A percentile compares a stretch with the other conserved stretches of the same genome.
Evolutionary conservation across 2,329 filamentous ascomycete genomes (phyloP).

Genomic region (Peltaster fructicola): DNA sequence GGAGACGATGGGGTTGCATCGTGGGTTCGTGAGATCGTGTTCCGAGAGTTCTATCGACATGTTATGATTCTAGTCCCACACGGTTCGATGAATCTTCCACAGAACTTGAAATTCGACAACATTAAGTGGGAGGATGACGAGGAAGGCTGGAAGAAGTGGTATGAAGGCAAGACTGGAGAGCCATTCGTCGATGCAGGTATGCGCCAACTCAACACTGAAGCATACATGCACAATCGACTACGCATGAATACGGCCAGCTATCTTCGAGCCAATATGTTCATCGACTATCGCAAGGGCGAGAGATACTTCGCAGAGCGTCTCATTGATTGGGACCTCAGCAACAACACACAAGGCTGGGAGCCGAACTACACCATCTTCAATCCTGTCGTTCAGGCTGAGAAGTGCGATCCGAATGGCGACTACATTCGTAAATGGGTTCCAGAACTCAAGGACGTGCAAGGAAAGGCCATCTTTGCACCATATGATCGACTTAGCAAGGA

Average conservation of each 20-base stretch:
- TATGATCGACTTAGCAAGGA: slow-evolving; percentile 24
- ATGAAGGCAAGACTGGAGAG: slow-evolving; percentile 28
- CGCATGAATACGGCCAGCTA: slow-evolving; percentile 34
- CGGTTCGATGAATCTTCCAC: slow-evolving; percentile 32
- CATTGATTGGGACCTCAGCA: slow-evolving; percentile 30
- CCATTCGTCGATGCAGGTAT: slow-evolving; percentile 36
- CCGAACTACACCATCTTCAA: slow-evolving; percentile 34
- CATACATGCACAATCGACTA: slow-evolving; percentile 35
- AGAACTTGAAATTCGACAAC: slow-evolving; percentile 34
- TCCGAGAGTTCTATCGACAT: slow-evolving; percentile 34
- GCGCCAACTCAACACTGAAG: slow-evolving; percentile 31
- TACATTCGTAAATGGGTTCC: slow-evolving; percentile 75
- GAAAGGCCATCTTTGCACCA: slow-evolving; percentile 33
- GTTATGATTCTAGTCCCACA: slow-evolving; percentile 30
- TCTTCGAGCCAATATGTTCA: slow-evolving; percentile 30
- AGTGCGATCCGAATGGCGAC: slow-evolving; percentile 59
- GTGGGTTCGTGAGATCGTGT: slow-evolving; percentile 35
- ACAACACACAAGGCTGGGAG: slow-evolving; percentile 36
- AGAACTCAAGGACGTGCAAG: slow-evolving; percentile 41
- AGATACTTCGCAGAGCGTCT: slow-evolving; percentile 34
- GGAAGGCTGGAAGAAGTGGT: slow-evolving; percentile 33
- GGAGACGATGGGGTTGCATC: slow-evolving; percentile 19
- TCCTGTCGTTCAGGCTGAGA: slow-evolving; percentile 66
- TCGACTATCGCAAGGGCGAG: slow-evolving; percentile 33
- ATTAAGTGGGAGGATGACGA: slow-evolving; percentile 34